Base-by-base conservation (phyloP, 2,329 filamentous ascomycete species). In the Beauveria australis region DNA sequence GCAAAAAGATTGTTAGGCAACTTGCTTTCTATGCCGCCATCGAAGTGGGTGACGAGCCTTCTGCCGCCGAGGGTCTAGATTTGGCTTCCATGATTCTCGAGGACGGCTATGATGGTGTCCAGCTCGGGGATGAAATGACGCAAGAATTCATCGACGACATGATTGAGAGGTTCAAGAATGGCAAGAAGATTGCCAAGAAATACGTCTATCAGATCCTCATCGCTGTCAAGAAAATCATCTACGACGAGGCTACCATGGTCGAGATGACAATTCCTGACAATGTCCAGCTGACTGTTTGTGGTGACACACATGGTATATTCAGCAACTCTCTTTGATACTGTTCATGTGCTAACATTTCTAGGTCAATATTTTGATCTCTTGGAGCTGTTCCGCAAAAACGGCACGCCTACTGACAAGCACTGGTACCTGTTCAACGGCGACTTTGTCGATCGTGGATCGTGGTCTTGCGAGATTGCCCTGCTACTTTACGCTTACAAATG, bases 341-440 rank as follows among this genome's bases (percentile, higher is more conserved):
- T 40, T 52, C n/a, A 24, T 64, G 48, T 63, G 47, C 64, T 69
- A 72, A 62, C 26, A 28, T 16, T 12, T 56, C n/a, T 63, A 92
- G 90, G 93, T 51, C 94, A 99, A 82, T 99, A 92, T 78, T 99
- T 96, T 73, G 94, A 99, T 74, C 82, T 99, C 47, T 87, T 99
- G 79, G 91, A 99, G 73, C 89, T 99, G 64, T 99, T 99, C 85
- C 82, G 90, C 65, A 82, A 94, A 61, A 97, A 96, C 68, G 94
- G 94, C 47, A 84, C 81, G 64, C 94, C 94, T 0, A 84, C 83
- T 18, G 91, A 93, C 64, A 91, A 89, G 71, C 92, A 97, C 73
- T 89, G 87, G 73, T 99, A 97, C 72, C 82, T 99, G 14, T 99
- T 99, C 82, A 99, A 99, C 73, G 94, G 94, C 65, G 94, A 99